Evolutionary conservation across 441 rosid species (phyloP).

Genomic region (Populus tomentosa): DNA sequence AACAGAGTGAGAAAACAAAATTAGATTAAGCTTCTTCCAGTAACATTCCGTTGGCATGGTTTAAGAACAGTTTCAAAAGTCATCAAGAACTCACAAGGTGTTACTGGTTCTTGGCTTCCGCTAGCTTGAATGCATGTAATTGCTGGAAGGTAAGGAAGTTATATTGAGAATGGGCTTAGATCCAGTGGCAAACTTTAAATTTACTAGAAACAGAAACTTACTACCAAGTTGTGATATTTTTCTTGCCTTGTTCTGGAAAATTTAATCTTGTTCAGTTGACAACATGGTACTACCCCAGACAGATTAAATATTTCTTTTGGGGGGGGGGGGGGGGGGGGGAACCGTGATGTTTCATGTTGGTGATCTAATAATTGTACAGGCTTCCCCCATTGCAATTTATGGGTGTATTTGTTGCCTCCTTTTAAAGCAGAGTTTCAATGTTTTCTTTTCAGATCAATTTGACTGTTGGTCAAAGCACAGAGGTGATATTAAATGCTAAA

Average conservation of each 20-base stretch:
- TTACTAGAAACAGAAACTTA: no score
- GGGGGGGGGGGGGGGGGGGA: no score
- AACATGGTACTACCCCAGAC: not conserved
- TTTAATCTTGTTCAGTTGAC: not conserved
- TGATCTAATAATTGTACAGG: not conserved
- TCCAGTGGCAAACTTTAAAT: not conserved
- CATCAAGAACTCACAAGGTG: not conserved
- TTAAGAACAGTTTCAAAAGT: not conserved
- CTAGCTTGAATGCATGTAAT: not conserved
- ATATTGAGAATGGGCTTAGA: not conserved
- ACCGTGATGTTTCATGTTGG: not conserved
- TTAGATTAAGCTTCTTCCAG: not conserved
- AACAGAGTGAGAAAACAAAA: not conserved
- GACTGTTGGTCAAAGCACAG: constrained; percentile 20
- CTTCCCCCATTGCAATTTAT: no score
- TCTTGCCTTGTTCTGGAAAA: not conserved
- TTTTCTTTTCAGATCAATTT: constrained; percentile 43
- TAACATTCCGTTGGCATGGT: not conserved
- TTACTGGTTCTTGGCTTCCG: not conserved
- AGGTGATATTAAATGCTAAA: constrained; percentile 39
- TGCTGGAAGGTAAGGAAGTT: not conserved
- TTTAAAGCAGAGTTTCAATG: constrained; percentile 7
- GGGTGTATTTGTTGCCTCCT: not conserved
- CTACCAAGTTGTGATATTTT: not conserved
- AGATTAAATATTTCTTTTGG: not conserved